phyloP scores from a whole-genome alignment of 345 rosid genomes.

The Salix koriyanagi region DNA sequence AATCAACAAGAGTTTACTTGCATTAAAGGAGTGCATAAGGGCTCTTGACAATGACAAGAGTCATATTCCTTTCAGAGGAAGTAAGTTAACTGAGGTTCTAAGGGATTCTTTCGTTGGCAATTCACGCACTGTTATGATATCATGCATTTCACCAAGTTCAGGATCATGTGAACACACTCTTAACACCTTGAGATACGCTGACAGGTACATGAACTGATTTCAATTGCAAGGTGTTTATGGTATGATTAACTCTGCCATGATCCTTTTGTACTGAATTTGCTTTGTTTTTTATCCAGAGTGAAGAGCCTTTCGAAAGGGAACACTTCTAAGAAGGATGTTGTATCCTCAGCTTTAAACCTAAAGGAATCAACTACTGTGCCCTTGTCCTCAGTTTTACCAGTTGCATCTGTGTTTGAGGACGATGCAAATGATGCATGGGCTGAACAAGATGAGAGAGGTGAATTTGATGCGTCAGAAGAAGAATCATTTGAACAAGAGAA shows the following conservation, averaged over 20 bases:
- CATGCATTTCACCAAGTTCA: conserved; percentile 96
- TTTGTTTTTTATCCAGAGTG: conserved; percentile 46
- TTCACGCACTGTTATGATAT: conserved; percentile 96
- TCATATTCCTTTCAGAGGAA: conserved; percentile 98
- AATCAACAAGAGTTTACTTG: conserved; percentile 96
- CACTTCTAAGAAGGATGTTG: conserved; percentile 70
- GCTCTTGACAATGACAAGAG: conserved; percentile 99
- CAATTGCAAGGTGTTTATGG: background rate
- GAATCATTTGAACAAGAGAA: conserved; percentile 65
- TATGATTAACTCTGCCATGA: background rate
- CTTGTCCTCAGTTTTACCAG: conserved; percentile 54
- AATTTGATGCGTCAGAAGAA: conserved; percentile 72
- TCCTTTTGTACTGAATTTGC: background rate
- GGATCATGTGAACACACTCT: conserved; percentile 99
- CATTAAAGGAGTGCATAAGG: conserved; percentile 94
- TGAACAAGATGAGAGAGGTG: conserved; percentile 69
- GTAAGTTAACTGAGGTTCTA: conserved; percentile 95
- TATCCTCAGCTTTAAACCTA: conserved; percentile 63
- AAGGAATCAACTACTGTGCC: conserved; percentile 74
- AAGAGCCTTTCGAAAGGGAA: conserved; percentile 96
- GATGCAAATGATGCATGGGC: conserved; percentile 69
- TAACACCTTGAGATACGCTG: conserved; percentile 98
- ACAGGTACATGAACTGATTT: conserved; percentile 49
- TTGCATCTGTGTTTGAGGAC: conserved; percentile 58
- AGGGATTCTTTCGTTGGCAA: conserved; percentile 96